These are phyloP conservation scores for Iris pallida DNA, from an alignment of 116 monocot genomes.

Conservation along the genomic window DNA sequence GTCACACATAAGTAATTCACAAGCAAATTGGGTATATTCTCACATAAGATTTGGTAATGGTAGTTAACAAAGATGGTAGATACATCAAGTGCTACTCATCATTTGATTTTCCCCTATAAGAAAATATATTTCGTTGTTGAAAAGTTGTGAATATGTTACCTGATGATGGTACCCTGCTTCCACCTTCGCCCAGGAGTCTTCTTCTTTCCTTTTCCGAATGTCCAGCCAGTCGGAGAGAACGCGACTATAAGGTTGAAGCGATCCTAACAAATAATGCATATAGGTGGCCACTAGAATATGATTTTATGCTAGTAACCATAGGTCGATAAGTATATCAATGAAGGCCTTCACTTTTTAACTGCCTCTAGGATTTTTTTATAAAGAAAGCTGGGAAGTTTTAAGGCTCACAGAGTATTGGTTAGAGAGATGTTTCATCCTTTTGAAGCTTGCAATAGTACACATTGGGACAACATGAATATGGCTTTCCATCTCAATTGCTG, in stretches of 20 bases:
- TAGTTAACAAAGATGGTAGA: too few species aligned
- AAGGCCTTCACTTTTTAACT: not conserved
- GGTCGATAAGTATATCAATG: not conserved
- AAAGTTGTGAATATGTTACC: conserved; percentile 31
- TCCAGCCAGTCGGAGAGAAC: conserved; percentile 97
- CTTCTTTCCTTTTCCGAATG: conserved; percentile 87
- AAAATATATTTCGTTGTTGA: too few species aligned
- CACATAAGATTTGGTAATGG: too few species aligned
- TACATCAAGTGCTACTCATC: too few species aligned
- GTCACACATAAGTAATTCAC: too few species aligned
- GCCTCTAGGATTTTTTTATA: not conserved
- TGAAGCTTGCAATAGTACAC: conserved; percentile 99
- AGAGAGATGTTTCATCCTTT: conserved; percentile 81
- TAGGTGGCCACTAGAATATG: not conserved
- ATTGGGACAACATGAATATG: conserved; percentile 93
- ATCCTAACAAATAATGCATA: conserved; percentile 30
- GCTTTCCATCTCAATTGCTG: conserved; percentile 83
- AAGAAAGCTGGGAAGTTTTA: not conserved
- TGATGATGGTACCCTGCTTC: conserved; percentile 90
- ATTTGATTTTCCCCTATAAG: too few species aligned
- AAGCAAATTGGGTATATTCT: too few species aligned
- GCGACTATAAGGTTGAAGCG: conserved; percentile 88
- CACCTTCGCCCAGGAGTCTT: conserved; percentile 77
- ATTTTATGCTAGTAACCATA: too few species aligned
- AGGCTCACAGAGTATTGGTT: conserved; percentile 74